Evolutionary conservation across 2,329 filamentous ascomycete genomes (phyloP), one percentile per base, ranked within the genome.

Genomic region (Phoma sp.): DNA sequence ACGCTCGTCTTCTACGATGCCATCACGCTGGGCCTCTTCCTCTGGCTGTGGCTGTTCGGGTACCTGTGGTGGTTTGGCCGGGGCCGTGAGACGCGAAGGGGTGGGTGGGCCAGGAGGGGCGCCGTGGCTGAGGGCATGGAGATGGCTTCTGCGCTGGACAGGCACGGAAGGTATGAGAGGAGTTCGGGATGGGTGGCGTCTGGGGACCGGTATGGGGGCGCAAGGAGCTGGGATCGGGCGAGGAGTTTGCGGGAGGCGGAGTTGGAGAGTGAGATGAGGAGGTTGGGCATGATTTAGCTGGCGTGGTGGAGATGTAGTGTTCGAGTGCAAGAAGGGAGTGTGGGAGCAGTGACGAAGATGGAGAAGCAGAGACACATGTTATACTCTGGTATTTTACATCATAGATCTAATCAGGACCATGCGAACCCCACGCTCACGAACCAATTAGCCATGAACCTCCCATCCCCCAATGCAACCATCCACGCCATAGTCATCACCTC

Each of bases 181-280:
- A 53, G 29, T 12, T 27, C 31, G 12, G 35, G 36, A 13, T 39
- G 50, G 52, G 35, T n/a, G 27, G 47, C 27, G 22, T 31, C 17
- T 27, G 43, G 43, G 27, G 10, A 40, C 6, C 21, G 53, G 10
- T 41, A 51, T 38, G 37, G 45, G n/a, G 17, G 46, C 32, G 19
- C 29, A 12, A 43, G 50, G 38, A 46, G 27, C 39, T 27, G 33
- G 29, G 39, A 38, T 36, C 32, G 47, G 7, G 39, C 33, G 39
- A 40, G 38, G 29, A n/a, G 27, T 31, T n/a, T 9, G n/a, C 41
- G 51, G 36, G 44, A 55, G 12, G 41, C 32, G 53, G 43, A 45
- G 33, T 19, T 69, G 39, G 60, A 64, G 58, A 39, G 44, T 25
- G 67, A 69, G 56, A 63, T 71, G 67, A 59, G 64, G 44, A 64